These are phyloP conservation scores for Wallemia mellicola DNA, from an alignment of 1,284 basidiomycete genomes.

Conservation along the genomic window DNA sequence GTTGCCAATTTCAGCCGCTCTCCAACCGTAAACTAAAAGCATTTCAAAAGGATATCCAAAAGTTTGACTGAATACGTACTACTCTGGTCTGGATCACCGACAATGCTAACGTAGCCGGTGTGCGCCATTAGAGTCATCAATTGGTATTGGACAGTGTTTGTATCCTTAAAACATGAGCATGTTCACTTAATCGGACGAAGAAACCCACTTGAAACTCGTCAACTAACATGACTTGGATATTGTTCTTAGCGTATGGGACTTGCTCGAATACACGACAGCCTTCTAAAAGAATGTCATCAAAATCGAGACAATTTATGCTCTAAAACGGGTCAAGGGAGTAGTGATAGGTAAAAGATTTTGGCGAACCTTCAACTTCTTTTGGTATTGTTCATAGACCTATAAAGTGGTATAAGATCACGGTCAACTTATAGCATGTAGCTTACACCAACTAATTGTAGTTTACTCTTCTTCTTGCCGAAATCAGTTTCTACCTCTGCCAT, in stretches of 20 bases:
- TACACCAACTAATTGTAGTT: neutral
- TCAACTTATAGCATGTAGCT: no score
- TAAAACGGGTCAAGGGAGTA: constrained; percentile 4
- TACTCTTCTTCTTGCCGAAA: neutral
- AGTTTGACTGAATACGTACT: constrained; percentile 12
- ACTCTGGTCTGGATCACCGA: constrained; percentile 78
- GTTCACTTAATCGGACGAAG: no score
- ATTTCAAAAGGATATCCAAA: neutral
- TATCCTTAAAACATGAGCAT: no score
- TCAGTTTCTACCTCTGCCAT: neutral
- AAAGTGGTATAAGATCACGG: constrained; percentile 10
- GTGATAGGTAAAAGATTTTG: no score
- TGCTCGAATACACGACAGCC: constrained; percentile 38
- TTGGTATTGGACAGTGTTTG: constrained; percentile 56
- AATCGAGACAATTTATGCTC: constrained; percentile 45
- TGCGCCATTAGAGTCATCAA: constrained; percentile 45
- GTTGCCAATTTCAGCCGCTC: constrained; percentile 51
- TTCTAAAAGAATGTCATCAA: constrained; percentile 57
- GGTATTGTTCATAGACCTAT: constrained; percentile 38
- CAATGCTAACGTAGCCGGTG: constrained; percentile 36
- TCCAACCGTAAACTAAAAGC: constrained; percentile 50
- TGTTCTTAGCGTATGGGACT: constrained; percentile 25
- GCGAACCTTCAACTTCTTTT: constrained; percentile 21
- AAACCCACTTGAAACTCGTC: constrained; percentile 47
- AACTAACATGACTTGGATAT: constrained; percentile 50